These are phyloP conservation scores for Diaporthe australafricana DNA, from an alignment of 2,329 filamentous ascomycete genomes.

Conservation along the genomic window DNA sequence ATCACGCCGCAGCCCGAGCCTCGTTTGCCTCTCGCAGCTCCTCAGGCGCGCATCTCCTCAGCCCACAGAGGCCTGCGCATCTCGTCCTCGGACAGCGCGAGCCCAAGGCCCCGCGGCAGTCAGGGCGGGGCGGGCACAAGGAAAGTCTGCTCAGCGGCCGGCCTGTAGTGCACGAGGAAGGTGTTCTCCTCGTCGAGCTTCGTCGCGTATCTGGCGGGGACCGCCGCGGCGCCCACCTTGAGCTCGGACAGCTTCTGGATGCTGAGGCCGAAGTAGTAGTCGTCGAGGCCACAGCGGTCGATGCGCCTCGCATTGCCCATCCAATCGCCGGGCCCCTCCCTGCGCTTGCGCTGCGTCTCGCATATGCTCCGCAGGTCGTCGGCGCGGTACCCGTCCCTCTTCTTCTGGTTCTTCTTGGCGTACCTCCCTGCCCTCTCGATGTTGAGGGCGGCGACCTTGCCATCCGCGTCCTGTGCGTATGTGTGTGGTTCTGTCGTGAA, in stretches of 20 bases:
- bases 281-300: neutral
- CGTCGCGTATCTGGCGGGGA: neutral
- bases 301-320: neutral
- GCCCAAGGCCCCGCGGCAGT: neutral
- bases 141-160: neutral
- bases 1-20: too few species aligned
- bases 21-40: neutral
- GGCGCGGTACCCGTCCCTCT: neutral
- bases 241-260: neutral
- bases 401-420: neutral
- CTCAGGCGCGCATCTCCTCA: neutral
- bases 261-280: neutral
- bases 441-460: neutral
- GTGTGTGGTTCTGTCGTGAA: neutral
- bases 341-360: neutral
- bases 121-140: too few species aligned
- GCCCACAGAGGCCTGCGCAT: neutral
- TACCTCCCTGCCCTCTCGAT: too few species aligned
- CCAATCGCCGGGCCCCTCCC: neutral
- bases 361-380: neutral
- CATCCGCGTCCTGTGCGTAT: neutral
- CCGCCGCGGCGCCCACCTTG: too few species aligned
- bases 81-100: neutral
- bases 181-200: neutral
- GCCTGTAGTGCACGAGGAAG: too few species aligned